A percentile compares a stretch with the other conserved stretches of the same genome.
phyloP scores from a whole-genome alignment of 2,329 filamentous ascomycete genomes.

The Microdochium nivale region DNA sequence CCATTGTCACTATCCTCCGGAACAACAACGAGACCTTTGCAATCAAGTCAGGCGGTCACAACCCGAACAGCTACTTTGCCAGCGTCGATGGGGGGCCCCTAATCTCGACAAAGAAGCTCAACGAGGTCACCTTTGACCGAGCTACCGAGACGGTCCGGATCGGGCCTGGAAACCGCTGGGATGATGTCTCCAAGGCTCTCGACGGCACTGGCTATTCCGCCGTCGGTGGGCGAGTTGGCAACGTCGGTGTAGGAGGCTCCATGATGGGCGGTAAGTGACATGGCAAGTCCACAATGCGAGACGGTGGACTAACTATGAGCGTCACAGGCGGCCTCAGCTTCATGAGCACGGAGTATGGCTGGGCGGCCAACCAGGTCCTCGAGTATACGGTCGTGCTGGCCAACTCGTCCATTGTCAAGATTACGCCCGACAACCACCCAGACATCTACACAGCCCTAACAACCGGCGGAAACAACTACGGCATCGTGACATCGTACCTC shows the following conservation, averaged over 20 bases:
- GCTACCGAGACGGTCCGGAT: slow-evolving; percentile 28
- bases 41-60: slow-evolving; percentile 48
- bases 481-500: slow-evolving; percentile 37
- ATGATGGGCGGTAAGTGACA: slow-evolving; percentile 45
- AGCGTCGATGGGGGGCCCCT: slow-evolving; percentile 39
- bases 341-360: slow-evolving; percentile 40
- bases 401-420: slow-evolving; percentile 36
- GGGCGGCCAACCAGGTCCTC: slow-evolving; percentile 37
- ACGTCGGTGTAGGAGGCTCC: slow-evolving; percentile 38
- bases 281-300: slow-evolving; percentile 36
- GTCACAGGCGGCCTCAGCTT: slow-evolving; percentile 40
- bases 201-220: slow-evolving; percentile 31
- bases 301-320: slow-evolving; percentile 33
- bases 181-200: slow-evolving; percentile 28
- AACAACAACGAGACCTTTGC: slow-evolving; percentile 41
- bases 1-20: slow-evolving; percentile 39
- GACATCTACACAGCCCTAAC: slow-evolving; percentile 45
- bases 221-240: slow-evolving; percentile 34
- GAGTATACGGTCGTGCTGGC: slow-evolving; percentile 44
- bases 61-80: slow-evolving; percentile 42
- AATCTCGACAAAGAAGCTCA: slow-evolving; percentile 36
- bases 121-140: slow-evolving; percentile 29
- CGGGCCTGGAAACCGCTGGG: slow-evolving; percentile 36
- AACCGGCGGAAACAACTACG: slow-evolving; percentile 50
- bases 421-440: slow-evolving; percentile 27